Evolutionary conservation across 305 asterid species (phyloP).

Genomic region (Solanum chacoense): DNA sequence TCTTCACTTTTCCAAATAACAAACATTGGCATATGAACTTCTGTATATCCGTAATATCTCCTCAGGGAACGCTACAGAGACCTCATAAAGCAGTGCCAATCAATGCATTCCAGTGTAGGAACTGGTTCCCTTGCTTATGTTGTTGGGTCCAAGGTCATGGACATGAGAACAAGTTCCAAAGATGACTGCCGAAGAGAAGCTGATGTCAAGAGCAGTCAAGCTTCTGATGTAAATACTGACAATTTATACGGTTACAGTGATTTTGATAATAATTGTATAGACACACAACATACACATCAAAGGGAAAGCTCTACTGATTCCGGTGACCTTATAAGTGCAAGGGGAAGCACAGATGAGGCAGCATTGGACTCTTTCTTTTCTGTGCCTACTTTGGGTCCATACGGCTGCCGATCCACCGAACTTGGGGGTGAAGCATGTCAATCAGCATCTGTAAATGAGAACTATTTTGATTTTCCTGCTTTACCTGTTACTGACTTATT

Average conservation of each 20-base stretch:
- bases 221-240: constrained; percentile 31
- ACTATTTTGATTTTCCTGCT: constrained; percentile 71
- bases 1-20: neutral
- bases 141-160: constrained; percentile 96
- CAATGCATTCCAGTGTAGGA: constrained; percentile 94
- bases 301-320: constrained; percentile 52
- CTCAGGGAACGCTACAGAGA: constrained; percentile 79
- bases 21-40: neutral
- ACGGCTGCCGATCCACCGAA: constrained; percentile 31
- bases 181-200: constrained; percentile 48
- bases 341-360: constrained; percentile 47
- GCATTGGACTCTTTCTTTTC: constrained; percentile 56
- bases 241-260: constrained; percentile 26
- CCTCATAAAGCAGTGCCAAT: constrained; percentile 76
- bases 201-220: constrained; percentile 33
- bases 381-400: constrained; percentile 42
- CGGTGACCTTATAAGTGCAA: constrained; percentile 58
- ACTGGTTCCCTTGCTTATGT: constrained; percentile 95
- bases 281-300: constrained; percentile 29
- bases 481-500: constrained; percentile 78
- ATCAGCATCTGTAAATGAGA: constrained; percentile 32
- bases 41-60: neutral
- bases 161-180: constrained; percentile 83
- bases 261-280: constrained; percentile 31
- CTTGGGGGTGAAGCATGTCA: constrained; percentile 31